Percentiles rank a stretch among this genome's conserved stretches.
Conservation (phyloP, 1,284 basidiomycete genomes). For the Mrakiaceae sp. region DNA sequence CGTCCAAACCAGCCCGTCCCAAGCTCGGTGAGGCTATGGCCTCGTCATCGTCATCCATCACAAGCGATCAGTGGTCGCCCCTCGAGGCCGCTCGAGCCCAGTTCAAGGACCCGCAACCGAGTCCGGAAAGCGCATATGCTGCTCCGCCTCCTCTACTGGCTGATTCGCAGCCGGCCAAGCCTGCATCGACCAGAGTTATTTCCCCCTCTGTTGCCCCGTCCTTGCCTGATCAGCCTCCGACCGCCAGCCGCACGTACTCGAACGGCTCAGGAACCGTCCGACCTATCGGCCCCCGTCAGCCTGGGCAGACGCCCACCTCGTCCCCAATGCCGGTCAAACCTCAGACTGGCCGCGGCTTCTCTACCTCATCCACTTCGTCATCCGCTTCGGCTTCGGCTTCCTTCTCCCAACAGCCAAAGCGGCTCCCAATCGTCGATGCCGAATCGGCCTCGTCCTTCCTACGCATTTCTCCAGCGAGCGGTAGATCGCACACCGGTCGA, state of each 20-base stretch:
- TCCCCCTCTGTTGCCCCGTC: background rate
- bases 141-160: background rate
- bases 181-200: background rate
- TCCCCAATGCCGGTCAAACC: background rate
- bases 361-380: background rate
- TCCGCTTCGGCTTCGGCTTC: background rate
- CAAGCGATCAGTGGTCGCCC: conserved; percentile 16
- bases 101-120: background rate
- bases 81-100: conserved; percentile 10
- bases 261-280: background rate
- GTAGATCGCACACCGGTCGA: background rate
- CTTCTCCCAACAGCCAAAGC: background rate
- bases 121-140: background rate
- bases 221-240: background rate
- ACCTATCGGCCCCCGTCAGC: background rate
- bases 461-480: background rate
- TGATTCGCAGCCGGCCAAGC: background rate
- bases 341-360: background rate
- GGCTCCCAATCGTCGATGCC: conserved; percentile 5
- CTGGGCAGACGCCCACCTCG: background rate
- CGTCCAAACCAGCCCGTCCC: conserved; percentile 5
- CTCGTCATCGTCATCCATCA: conserved; percentile 10
- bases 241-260: background rate
- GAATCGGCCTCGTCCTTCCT: conserved; percentile 9
- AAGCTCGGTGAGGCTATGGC: background rate